These are phyloP conservation scores for Zostera marina DNA, from an alignment of 116 monocot species.

Conservation along the genomic window DNA sequence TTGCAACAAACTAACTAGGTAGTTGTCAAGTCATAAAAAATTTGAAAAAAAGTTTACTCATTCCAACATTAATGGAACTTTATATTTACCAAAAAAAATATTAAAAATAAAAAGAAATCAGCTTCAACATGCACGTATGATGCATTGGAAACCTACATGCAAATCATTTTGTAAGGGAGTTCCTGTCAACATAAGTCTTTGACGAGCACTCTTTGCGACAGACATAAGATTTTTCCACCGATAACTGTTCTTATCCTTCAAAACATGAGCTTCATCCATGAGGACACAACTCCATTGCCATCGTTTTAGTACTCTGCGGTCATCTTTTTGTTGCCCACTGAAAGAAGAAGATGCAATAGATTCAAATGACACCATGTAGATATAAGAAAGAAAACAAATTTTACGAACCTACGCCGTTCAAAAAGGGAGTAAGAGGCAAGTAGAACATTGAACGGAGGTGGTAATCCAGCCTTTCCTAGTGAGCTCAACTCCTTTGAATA, in stretches of 20 bases:
- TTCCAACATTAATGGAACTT: too few relatives aligned
- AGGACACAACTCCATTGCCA: slow-evolving; percentile 91
- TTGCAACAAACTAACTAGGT: too few relatives aligned
- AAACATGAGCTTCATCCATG: slow-evolving; percentile 96
- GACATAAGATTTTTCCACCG: slow-evolving; percentile 93
- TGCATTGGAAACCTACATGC: slow-evolving; percentile 39
- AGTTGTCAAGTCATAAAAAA: too few relatives aligned
- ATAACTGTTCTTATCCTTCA: slow-evolving; percentile 88
- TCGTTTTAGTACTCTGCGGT: slow-evolving; percentile 64
- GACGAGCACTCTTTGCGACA: slow-evolving; percentile 65
- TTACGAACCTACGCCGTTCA: slow-evolving; percentile 60
- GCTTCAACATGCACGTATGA: not conserved
- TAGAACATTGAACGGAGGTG: slow-evolving; percentile 86
- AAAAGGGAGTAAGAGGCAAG: slow-evolving; percentile 81
- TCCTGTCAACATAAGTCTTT: slow-evolving; percentile 94
- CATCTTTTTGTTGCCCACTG: slow-evolving; percentile 90
- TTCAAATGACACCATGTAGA: not conserved
- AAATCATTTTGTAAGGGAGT: slow-evolving; percentile 98
- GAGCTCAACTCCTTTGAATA: slow-evolving; percentile 84
- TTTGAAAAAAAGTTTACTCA: too few relatives aligned
- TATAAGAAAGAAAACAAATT: not conserved
- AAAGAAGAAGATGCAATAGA: slow-evolving; percentile 6
- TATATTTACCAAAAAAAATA: too few relatives aligned
- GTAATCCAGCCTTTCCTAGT: slow-evolving; percentile 60
- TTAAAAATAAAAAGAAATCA: not conserved